Percentiles rank a stretch among this genome's conserved stretches.
These are phyloP conservation scores for Wickerhamomyces canadensis DNA, from an alignment of 805 yeast species.

Conservation along the genomic window DNA sequence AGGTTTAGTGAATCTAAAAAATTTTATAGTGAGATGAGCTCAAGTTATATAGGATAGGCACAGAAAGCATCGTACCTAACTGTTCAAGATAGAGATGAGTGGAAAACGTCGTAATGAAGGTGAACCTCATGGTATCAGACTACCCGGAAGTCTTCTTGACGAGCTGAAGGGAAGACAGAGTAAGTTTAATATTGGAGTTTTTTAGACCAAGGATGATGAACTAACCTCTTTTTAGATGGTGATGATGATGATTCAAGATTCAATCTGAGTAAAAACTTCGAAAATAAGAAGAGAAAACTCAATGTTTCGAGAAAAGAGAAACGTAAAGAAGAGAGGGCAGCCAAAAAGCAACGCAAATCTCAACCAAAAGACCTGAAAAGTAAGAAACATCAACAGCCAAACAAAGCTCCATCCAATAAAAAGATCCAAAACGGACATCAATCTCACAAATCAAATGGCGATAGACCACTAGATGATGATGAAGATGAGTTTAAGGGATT, in stretches of 20 bases:
- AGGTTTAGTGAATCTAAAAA: constrained; percentile 2
- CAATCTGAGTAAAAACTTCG: constrained; percentile 16
- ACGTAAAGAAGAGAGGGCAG: constrained; percentile 34
- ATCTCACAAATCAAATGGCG: no score
- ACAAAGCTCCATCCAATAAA: background rate
- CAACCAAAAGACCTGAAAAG: constrained; percentile 19
- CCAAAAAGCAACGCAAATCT: constrained; percentile 27
- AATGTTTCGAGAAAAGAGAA: constrained; percentile 35
- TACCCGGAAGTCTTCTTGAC: constrained; percentile 51
- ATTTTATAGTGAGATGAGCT: constrained; percentile 12
- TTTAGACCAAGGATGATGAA: background rate
- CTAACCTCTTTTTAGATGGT: no score
- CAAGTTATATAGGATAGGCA: background rate
- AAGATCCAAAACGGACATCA: no score
- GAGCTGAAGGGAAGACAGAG: constrained; percentile 34
- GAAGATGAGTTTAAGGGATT: constrained; percentile 22
- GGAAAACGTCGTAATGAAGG: constrained; percentile 8
- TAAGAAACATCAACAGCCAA: background rate
- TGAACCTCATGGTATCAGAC: constrained; percentile 40
- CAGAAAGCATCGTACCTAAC: no score
- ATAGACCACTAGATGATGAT: no score
- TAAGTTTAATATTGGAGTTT: constrained; percentile 3
- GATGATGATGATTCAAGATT: constrained; percentile 37
- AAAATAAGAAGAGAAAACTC: constrained; percentile 30
- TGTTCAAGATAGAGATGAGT: constrained; percentile 6